Evolutionary conservation across 805 yeast species (phyloP).

Genomic region (Myxozyma melibiosi): DNA sequence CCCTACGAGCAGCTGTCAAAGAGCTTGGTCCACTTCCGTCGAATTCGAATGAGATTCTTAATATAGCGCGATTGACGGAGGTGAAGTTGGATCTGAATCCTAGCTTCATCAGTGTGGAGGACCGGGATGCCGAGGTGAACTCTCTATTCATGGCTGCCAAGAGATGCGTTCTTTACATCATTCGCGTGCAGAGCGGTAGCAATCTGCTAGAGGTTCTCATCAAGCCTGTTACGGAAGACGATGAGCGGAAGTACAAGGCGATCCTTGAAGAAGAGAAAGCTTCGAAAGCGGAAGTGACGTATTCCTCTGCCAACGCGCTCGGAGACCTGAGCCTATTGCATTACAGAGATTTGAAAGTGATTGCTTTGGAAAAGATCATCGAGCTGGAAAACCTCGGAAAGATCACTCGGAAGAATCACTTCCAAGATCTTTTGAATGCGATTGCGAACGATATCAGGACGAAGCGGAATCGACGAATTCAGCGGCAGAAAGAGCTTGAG

Average conservation of each 20-base stretch:
- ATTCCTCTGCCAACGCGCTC: slow-evolving; percentile 32
- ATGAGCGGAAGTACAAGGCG: slow-evolving; percentile 65
- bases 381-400: slow-evolving; percentile 71
- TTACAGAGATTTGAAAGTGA: slow-evolving; percentile 76
- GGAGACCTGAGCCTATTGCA: slow-evolving; percentile 37
- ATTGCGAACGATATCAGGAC: slow-evolving; percentile 77
- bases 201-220: slow-evolving; percentile 70
- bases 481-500: slow-evolving; percentile 51
- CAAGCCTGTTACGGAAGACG: slow-evolving; percentile 64
- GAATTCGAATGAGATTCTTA: slow-evolving; percentile 51
- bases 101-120: slow-evolving; percentile 48
- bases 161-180: slow-evolving; percentile 76
- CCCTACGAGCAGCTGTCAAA: slow-evolving; percentile 50
- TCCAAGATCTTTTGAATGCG: slow-evolving; percentile 77
- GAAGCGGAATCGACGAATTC: slow-evolving; percentile 54
- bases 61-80: slow-evolving; percentile 55
- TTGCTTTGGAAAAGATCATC: slow-evolving; percentile 71
- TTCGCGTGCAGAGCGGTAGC: slow-evolving; percentile 73
- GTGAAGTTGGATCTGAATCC: slow-evolving; percentile 64
- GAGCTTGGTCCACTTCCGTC: slow-evolving; percentile 49
- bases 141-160: slow-evolving; percentile 74
- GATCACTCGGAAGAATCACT: slow-evolving; percentile 67
- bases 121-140: slow-evolving; percentile 58
- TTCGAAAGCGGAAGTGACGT: slow-evolving; percentile 32
- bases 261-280: slow-evolving; percentile 54